Evolutionary conservation across 2,329 filamentous ascomycete species (phyloP).

Genomic region (Pseudofabraea citricarpa): DNA sequence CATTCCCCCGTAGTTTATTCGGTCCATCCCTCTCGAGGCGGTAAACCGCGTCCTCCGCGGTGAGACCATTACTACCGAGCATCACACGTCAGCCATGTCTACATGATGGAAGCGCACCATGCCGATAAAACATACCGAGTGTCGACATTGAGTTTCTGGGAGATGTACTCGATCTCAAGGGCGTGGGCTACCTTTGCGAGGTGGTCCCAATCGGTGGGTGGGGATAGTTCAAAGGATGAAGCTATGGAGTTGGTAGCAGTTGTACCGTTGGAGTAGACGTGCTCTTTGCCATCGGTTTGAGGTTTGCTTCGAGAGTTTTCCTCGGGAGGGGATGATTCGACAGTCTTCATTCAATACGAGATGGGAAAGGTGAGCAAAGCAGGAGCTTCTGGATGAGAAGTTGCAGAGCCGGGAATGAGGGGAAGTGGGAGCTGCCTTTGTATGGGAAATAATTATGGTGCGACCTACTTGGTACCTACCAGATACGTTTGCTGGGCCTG

Average conservation of each 20-base stretch:
- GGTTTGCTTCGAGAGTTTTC: not conserved
- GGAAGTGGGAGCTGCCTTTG: not conserved
- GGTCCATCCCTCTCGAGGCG: conserved; percentile 63
- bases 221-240: not conserved
- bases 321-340: not conserved
- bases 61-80: conserved; percentile 58
- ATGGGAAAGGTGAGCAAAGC: not conserved
- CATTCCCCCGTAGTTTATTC: conserved; percentile 67
- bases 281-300: not conserved
- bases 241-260: not conserved
- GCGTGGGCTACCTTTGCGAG: not conserved
- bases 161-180: not conserved
- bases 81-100: conserved; percentile 40
- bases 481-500: not conserved
- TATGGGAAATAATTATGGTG: not conserved
- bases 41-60: conserved; percentile 54
- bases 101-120: conserved; percentile 3
- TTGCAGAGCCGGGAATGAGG: not conserved
- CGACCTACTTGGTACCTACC: not conserved
- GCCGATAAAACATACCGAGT: conserved; percentile 7
- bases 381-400: not conserved
- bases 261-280: not conserved
- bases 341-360: not conserved
- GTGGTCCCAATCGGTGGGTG: not conserved
- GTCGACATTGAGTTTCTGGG: conserved; percentile 7